These are phyloP conservation scores for Inonotus hispidus DNA, from an alignment of 1,284 basidiomycete species.

Conservation along the genomic window DNA sequence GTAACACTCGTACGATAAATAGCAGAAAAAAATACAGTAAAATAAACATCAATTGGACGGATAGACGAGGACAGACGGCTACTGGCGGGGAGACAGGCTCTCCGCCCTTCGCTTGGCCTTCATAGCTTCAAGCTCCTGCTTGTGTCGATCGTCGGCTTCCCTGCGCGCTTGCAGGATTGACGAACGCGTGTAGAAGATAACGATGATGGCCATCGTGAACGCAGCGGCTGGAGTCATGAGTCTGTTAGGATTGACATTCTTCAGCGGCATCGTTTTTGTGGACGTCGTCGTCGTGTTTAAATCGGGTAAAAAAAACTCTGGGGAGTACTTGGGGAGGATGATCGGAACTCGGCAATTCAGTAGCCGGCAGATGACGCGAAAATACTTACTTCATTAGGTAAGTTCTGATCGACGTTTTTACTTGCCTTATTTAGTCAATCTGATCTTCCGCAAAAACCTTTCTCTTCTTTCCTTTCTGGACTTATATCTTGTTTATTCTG, in stretches of 20 bases:
- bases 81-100: not conserved
- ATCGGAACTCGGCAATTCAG: too few relatives aligned
- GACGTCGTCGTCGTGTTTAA: too few relatives aligned
- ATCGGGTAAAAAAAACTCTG: too few relatives aligned
- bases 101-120: slow-evolving; percentile 1
- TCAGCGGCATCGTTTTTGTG: not conserved
- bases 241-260: slow-evolving; percentile 15
- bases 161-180: slow-evolving; percentile 23
- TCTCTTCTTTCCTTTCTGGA: too few relatives aligned
- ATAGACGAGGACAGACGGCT: not conserved
- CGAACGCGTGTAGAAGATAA: slow-evolving; percentile 24
- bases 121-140: slow-evolving; percentile 6
- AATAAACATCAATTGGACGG: not conserved
- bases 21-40: too few relatives aligned
- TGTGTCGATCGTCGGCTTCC: slow-evolving; percentile 17
- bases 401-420: too few relatives aligned
- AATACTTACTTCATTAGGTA: too few relatives aligned
- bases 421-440: too few relatives aligned
- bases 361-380: too few relatives aligned
- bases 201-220: slow-evolving; percentile 27
- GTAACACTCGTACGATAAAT: not conserved
- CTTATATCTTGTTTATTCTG: too few relatives aligned
- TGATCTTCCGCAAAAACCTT: too few relatives aligned
- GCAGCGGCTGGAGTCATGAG: slow-evolving; percentile 25
- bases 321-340: too few relatives aligned